phyloP scores from a whole-genome alignment of 2,329 filamentous ascomycete species.

The Endothia cerciana region DNA sequence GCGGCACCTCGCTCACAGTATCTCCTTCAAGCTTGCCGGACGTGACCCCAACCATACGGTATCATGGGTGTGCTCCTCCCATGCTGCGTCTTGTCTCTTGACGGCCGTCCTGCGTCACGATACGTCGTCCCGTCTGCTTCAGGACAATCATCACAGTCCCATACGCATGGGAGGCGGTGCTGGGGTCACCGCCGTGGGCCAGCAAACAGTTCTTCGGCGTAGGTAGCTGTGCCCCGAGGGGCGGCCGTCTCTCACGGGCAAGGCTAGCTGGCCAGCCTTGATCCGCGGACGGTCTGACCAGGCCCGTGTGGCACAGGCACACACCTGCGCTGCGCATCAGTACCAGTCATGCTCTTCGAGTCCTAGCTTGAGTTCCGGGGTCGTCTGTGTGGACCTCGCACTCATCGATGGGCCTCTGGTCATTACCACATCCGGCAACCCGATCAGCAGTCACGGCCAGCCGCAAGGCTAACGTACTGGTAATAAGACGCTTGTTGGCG shows the following conservation, averaged over 20 bases:
- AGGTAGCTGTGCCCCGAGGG: no score
- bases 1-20: slow-evolving; percentile 20
- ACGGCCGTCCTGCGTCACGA: background rate
- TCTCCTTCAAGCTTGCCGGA: background rate
- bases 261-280: slow-evolving; percentile 13
- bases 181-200: background rate
- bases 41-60: background rate
- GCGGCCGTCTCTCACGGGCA: no score
- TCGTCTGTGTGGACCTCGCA: background rate
- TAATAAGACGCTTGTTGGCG: background rate
- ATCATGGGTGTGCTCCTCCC: slow-evolving; percentile 6
- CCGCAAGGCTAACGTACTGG: background rate
- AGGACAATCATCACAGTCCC: background rate
- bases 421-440: slow-evolving; percentile 24
- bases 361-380: background rate
- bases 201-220: background rate
- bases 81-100: background rate
- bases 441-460: slow-evolving; percentile 18
- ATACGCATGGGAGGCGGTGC: background rate
- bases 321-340: background rate
- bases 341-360: background rate
- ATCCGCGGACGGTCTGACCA: background rate
- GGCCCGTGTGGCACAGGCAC: slow-evolving; percentile 11
- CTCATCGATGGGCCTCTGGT: background rate
- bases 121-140: background rate